Evolutionary conservation across 345 rosid species (phyloP).

Genomic region (Gossypium ekmanianum): DNA sequence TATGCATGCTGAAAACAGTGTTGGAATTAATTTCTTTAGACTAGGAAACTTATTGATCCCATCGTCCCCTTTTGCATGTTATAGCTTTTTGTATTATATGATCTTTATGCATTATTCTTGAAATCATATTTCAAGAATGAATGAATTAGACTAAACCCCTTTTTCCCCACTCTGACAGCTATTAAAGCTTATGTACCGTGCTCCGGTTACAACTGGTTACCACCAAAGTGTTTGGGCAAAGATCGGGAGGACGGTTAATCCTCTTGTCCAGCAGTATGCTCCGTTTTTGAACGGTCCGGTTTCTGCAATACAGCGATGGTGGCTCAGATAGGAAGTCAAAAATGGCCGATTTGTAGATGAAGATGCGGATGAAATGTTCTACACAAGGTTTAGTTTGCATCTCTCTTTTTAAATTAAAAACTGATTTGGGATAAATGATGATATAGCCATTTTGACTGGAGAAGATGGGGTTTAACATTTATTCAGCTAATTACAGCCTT

Average conservation of each 20-base stretch:
- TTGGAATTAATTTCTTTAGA: no score
- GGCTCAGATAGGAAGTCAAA: constrained; percentile 53
- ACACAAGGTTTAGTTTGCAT: background rate
- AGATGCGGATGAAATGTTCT: background rate
- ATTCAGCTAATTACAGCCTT: no score
- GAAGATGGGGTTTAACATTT: background rate
- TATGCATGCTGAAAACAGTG: no score
- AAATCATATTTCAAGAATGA: background rate
- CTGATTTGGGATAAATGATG: background rate
- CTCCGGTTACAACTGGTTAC: constrained; percentile 84
- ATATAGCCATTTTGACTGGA: background rate
- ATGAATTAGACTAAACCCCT: background rate
- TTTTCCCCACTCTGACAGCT: background rate
- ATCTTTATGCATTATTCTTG: no score
- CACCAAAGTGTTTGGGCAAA: constrained; percentile 83
- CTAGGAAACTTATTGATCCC: no score
- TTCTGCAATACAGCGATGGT: constrained; percentile 77
- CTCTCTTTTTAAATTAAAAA: constrained; percentile 4
- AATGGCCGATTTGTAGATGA: background rate
- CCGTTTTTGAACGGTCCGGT: constrained; percentile 75
- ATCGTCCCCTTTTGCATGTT: no score
- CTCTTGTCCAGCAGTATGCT: constrained; percentile 55
- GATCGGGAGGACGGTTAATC: constrained; percentile 66
- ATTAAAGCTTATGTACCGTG: constrained; percentile 91
- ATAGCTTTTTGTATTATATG: no score